These are phyloP conservation scores for Penicillium thymicola DNA, from an alignment of 2,329 filamentous ascomycete genomes.

Conservation along the genomic window DNA sequence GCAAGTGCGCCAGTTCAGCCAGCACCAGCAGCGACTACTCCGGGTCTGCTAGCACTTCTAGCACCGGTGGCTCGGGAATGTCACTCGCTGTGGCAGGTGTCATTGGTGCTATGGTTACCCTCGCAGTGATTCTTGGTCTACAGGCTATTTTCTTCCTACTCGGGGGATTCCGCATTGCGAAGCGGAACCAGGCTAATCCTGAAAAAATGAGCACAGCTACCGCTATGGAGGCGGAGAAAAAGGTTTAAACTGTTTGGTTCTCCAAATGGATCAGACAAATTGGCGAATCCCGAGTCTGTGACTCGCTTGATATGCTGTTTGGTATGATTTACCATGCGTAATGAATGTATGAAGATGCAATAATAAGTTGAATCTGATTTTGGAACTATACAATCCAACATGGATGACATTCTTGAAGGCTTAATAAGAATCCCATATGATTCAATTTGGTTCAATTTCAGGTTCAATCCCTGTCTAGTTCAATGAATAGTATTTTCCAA, in stretches of 20 bases:
- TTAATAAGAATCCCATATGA: no score
- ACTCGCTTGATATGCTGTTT: conserved; percentile 6
- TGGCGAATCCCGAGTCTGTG: conserved; percentile 1
- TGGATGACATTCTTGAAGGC: no score
- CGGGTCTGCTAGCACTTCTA: conserved; percentile 19
- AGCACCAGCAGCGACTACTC: conserved; percentile 27
- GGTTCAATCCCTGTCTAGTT: no score
- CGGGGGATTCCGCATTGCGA: conserved; percentile 58
- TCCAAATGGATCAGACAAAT: background rate
- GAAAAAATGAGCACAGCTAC: conserved; percentile 9
- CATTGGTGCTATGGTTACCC: conserved; percentile 68
- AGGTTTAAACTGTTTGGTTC: conserved; percentile 6
- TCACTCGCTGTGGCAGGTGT: conserved; percentile 74
- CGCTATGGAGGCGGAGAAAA: conserved; percentile 20
- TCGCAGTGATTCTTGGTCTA: conserved; percentile 60
- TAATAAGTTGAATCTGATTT: conserved; percentile 1
- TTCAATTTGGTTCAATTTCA: background rate
- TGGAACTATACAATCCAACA: background rate
- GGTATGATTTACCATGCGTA: background rate
- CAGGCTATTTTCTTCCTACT: conserved; percentile 53
- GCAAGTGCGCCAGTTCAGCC: conserved; percentile 55
- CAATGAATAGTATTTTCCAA: background rate
- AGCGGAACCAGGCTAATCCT: conserved; percentile 42
- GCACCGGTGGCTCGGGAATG: conserved; percentile 44
- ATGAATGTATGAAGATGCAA: conserved; percentile 8